Evolutionary conservation across 179 eudicot genomes (phyloP), one percentile per base, ranked within the genome.

Genomic region (Drosera spatulata): DNA sequence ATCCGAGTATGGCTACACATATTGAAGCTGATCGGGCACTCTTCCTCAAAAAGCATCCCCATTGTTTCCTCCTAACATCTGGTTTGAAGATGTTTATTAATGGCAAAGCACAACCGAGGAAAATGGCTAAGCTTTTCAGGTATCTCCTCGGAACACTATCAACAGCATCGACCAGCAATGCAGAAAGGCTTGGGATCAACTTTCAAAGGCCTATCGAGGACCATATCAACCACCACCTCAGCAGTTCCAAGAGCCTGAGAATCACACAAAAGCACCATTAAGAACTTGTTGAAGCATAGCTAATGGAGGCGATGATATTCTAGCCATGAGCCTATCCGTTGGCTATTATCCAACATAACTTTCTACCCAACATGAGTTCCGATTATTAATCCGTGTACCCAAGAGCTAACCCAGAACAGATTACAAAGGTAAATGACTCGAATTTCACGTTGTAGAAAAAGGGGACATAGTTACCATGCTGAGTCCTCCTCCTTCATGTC

Each of bases 401-500:
- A 46, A 37, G 48, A 2, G 15, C 50, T 22, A 22, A 22, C 13
- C 11, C 37, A 6, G n/a, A 7, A 10, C 37, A 33, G 41, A 10
- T 46, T 6, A 38, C 43, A 22, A 47, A 13, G 7, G 4, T 37
- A 43, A 41, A 41, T 55, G 50, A 6, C 15, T 7, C 42, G 38
- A 56, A 10, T 9, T 55, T 7, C 10, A 6, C 42, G 10, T 56
- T 39, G 3, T 10, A 4, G 11, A 39, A 9, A 56, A 39, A 8
- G 42, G 51, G 38, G 10, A 7, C 64, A 71, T 41, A 48, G 10
- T 58, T 90, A 91, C 98, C 95, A 85, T 61, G 63, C 80, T 37
- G 51, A 91, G 91, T 58, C 98, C 98, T 71, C 80, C 86, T 71
- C 98, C 98, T 86, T 91, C 98, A 70, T 91, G 96, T 12, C 98